phyloP scores from a whole-genome alignment of 1,284 basidiomycete genomes.

The Boletus smithii region DNA sequence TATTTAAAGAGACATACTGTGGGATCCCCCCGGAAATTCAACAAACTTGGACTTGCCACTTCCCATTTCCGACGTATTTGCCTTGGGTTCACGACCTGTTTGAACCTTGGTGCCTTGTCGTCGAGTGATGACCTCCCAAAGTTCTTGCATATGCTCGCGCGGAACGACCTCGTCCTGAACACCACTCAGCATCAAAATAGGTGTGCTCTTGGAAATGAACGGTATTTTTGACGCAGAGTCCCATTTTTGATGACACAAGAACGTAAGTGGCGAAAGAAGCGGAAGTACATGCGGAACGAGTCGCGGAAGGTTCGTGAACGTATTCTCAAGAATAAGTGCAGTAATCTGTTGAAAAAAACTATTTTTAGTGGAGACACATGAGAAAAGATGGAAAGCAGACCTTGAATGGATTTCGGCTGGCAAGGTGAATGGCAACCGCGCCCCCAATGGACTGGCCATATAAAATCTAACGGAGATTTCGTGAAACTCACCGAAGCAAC shows the following conservation, averaged over 20 bases:
- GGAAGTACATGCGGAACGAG: slow-evolving; percentile 84
- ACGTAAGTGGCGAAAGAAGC: slow-evolving; percentile 70
- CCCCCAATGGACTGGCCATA: slow-evolving; percentile 97
- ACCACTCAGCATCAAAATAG: slow-evolving; percentile 87
- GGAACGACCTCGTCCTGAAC: slow-evolving; percentile 83
- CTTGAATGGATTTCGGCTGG: slow-evolving; percentile 71
- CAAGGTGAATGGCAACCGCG: slow-evolving; percentile 90
- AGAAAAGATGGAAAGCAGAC: slow-evolving; percentile 38
- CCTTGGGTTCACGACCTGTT: slow-evolving; percentile 35
- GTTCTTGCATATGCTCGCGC: slow-evolving; percentile 75
- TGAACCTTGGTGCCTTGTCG: slow-evolving; percentile 33
- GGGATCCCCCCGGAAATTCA: slow-evolving; percentile 62
- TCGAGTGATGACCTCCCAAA: slow-evolving; percentile 64
- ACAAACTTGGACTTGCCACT: slow-evolving; percentile 52
- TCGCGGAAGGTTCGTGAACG: slow-evolving; percentile 78
- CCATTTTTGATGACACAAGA: slow-evolving; percentile 91
- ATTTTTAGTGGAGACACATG: not conserved
- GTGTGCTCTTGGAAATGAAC: slow-evolving; percentile 64
- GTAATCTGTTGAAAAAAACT: slow-evolving; percentile 44
- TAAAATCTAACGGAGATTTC: slow-evolving; percentile 50
- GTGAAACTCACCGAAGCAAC: not conserved
- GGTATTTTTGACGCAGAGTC: slow-evolving; percentile 73
- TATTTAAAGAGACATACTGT: slow-evolving; percentile 51
- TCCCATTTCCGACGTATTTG: slow-evolving; percentile 35
- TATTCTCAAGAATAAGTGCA: slow-evolving; percentile 92